Conservation (phyloP, 805 yeast genomes). For the Kodamaea hsintzibuensis region DNA sequence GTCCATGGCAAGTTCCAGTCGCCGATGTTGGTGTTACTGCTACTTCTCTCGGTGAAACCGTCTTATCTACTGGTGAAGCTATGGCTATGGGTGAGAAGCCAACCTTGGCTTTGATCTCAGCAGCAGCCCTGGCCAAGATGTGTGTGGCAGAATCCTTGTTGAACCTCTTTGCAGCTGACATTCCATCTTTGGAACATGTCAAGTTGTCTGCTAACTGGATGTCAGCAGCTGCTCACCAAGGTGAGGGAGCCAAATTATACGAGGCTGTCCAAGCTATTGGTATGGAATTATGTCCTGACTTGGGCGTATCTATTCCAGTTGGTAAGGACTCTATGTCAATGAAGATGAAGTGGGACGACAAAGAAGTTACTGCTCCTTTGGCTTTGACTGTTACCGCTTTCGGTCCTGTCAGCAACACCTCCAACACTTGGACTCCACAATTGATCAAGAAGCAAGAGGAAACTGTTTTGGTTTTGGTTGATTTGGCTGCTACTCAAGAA, state of each 20-base stretch:
- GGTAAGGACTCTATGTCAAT: conserved; percentile 99
- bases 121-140: conserved; percentile 92
- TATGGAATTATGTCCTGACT: conserved; percentile 87
- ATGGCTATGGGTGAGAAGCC: conserved; percentile 98
- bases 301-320: conserved; percentile 92
- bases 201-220: conserved; percentile 98
- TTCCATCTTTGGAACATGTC: conserved; percentile 69
- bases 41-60: conserved; percentile 76
- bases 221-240: conserved; percentile 93
- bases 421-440: conserved; percentile 94
- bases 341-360: conserved; percentile 96
- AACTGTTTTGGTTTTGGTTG: conserved; percentile 75
- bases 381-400: conserved; percentile 90
- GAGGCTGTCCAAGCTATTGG: conserved; percentile 98
- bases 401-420: conserved; percentile 80
- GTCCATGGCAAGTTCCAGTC: conserved; percentile 99
- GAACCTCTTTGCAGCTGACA: conserved; percentile 87
- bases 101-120: conserved; percentile 78
- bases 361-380: conserved; percentile 94
- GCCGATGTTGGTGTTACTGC: conserved; percentile 97
- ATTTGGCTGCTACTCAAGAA: conserved; percentile 55
- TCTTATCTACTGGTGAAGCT: conserved; percentile 89
- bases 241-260: conserved; percentile 92
- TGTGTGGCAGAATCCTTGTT: conserved; percentile 92
- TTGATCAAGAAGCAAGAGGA: conserved; percentile 52